Evolutionary conservation across 768 basidiomycete species (phyloP).

Genomic region (Suillus bovinus): DNA sequence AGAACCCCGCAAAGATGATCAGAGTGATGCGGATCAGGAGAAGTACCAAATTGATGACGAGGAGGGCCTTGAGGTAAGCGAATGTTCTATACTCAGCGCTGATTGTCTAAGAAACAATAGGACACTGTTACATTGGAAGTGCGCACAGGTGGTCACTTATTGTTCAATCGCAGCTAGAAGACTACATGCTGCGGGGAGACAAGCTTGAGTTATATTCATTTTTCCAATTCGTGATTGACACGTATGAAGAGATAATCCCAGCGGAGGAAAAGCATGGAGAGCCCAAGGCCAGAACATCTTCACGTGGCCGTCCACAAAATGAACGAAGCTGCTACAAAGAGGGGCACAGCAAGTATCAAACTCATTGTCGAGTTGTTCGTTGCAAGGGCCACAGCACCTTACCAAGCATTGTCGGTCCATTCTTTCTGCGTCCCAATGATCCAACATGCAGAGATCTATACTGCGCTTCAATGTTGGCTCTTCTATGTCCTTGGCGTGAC

Average conservation of each 20-base stretch:
- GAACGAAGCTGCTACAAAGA: slow-evolving; percentile 20
- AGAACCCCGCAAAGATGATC: too few relatives aligned
- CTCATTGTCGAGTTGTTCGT: slow-evolving; percentile 21
- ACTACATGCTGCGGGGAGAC: not conserved
- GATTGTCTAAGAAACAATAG: too few relatives aligned
- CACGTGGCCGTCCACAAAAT: slow-evolving; percentile 21
- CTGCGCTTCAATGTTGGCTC: slow-evolving; percentile 35
- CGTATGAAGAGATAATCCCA: slow-evolving; percentile 27
- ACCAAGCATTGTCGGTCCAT: slow-evolving; percentile 36
- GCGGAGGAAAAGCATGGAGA: too few relatives aligned
- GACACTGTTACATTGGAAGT: too few relatives aligned
- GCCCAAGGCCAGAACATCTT: not conserved
- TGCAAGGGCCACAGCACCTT: slow-evolving; percentile 33
- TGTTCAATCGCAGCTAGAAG: not conserved
- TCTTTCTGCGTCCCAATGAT: slow-evolving; percentile 34
- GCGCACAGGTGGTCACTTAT: too few relatives aligned
- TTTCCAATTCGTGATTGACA: slow-evolving; percentile 29
- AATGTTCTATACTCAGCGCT: too few relatives aligned
- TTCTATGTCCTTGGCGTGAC: slow-evolving; percentile 41
- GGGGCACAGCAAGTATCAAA: slow-evolving; percentile 11
- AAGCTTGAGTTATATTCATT: not conserved
- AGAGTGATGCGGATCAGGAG: too few relatives aligned
- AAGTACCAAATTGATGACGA: too few relatives aligned
- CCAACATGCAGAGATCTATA: slow-evolving; percentile 25
- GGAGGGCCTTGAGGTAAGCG: too few relatives aligned